Evolutionary conservation across 805 yeast genomes (phyloP).

Genomic region (Barnettozyma wickerhamii): DNA sequence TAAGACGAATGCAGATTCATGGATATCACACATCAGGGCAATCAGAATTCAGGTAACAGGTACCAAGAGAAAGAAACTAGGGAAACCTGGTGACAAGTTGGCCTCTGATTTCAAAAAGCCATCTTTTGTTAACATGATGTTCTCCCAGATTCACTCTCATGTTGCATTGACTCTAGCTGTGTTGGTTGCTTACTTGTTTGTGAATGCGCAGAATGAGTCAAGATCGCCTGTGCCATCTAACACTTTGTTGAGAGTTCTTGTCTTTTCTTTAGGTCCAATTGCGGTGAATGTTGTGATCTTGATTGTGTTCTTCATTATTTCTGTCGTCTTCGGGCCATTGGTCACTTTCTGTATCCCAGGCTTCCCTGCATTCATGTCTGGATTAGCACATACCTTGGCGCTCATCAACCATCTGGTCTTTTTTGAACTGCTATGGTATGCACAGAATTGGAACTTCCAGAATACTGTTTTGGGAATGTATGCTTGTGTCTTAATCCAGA

Average conservation of each 20-base stretch:
- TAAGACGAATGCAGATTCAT: conserved; percentile 27
- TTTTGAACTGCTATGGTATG: conserved; percentile 50
- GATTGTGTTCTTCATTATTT: conserved; percentile 35
- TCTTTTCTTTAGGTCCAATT: conserved; percentile 47
- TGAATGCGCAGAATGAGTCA: conserved; percentile 49
- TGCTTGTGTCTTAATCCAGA: conserved; percentile 43
- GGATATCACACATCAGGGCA: conserved; percentile 47
- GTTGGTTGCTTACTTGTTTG: conserved; percentile 44
- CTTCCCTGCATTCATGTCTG: conserved; percentile 49
- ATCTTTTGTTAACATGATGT: conserved; percentile 38
- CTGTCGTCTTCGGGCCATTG: conserved; percentile 45
- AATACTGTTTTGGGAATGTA: conserved; percentile 52
- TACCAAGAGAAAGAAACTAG: conserved; percentile 40
- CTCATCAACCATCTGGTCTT: conserved; percentile 43
- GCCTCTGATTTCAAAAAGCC: conserved; percentile 46
- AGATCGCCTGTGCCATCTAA: conserved; percentile 33
- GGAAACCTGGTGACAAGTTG: conserved; percentile 35
- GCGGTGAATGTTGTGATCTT: conserved; percentile 38
- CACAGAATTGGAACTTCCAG: conserved; percentile 53
- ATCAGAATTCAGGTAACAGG: conserved; percentile 55
- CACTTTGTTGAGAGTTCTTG: conserved; percentile 38
- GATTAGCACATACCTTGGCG: conserved; percentile 42
- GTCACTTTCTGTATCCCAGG: conserved; percentile 33
- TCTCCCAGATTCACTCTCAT: conserved; percentile 38
- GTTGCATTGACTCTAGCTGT: conserved; percentile 32